Evolutionary conservation across 2,329 filamentous ascomycete genomes (phyloP).

Genomic region (Albophoma yamanashiensis): DNA sequence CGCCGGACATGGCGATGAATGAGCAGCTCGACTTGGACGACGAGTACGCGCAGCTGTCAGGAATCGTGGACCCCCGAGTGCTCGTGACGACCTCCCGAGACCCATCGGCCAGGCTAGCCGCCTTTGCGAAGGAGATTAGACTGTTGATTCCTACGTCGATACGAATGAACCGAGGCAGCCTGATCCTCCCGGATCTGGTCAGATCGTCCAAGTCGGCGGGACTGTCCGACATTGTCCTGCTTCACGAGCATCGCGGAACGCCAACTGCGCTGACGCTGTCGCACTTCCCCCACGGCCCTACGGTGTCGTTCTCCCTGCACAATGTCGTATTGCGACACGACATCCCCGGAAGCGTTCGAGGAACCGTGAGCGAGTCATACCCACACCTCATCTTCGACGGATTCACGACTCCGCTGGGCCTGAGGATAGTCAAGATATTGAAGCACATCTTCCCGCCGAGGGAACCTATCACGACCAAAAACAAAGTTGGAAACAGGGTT

Average conservation of each 20-base stretch:
- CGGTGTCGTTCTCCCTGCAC: constrained; percentile 68
- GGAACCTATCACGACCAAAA: constrained; percentile 58
- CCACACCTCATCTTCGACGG: constrained; percentile 94
- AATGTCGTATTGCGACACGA: constrained; percentile 91
- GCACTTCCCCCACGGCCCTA: constrained; percentile 82
- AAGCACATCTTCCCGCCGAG: constrained; percentile 92
- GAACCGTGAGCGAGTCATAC: constrained; percentile 85
- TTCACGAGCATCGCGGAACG: constrained; percentile 87
- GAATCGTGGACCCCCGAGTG: constrained; percentile 78
- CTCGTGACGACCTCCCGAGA: constrained; percentile 80
- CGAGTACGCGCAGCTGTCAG: constrained; percentile 85
- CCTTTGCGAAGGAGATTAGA: constrained; percentile 87
- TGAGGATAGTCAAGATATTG: constrained; percentile 76
- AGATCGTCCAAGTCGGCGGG: constrained; percentile 69
- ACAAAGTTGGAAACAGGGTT: constrained; percentile 75
- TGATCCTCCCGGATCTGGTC: constrained; percentile 78
- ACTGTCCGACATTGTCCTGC: constrained; percentile 72
- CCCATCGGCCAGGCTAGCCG: constrained; percentile 72
- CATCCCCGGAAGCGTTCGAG: constrained; percentile 77
- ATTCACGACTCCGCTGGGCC: constrained; percentile 71
- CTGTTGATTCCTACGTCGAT: constrained; percentile 77
- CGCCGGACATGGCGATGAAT: constrained; percentile 53
- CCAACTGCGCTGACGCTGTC: constrained; percentile 83
- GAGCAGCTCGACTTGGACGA: constrained; percentile 71
- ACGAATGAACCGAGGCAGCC: constrained; percentile 81